Base-by-base conservation (phyloP, 164 flowering plant species). In the Cinnamomum micranthum region DNA sequence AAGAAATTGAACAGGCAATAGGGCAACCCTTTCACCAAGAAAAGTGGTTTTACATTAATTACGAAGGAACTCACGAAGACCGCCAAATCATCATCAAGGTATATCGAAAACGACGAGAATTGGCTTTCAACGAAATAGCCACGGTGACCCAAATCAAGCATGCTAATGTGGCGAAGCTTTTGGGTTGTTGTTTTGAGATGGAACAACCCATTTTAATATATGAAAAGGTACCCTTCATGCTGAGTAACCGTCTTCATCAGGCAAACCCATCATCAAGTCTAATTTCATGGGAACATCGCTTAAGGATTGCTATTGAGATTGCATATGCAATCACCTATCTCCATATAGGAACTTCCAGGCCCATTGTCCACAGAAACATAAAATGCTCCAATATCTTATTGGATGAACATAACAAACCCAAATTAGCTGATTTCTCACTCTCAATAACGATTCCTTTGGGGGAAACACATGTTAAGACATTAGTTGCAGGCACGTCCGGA, bases 201-300 rank as follows among this genome's bases (percentile, higher is more conserved):
- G 22, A 17, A 28, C 2, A 4, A 0, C 70, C 70, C 3, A 65
- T 25, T 4, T 27, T 67, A 2, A 17, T 28, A 1, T 67, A 19
- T 17, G 50, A 67, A 17, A 14, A 27, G 0, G 7, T 14, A 3
- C 31, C 70, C 31, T 17, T 17, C 15, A 41, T 5, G 3, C 7
- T 20, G 0, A 11, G 0, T 20, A 1, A 14, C 9, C 4, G 1
- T 14, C 23, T 4, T 19, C 1, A 0, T 0, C 1, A 15, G 69
- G 28, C 68, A 7, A 82, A 89, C 4, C 33, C 69, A 55, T 35
- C 47, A 35, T 31, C 33, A 31, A 35, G 9, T 6, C 47, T 0
- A 17, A 31, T 14, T 31, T 31, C 33, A 31, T 31, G 33, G 33
- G 33, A 31, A 4, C 33, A 31, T 31, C 15, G 22, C 10, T 3